Conservation (phyloP, 202 grass and related monocot genomes). For the Bolboschoenoplectus hybrid region DNA sequence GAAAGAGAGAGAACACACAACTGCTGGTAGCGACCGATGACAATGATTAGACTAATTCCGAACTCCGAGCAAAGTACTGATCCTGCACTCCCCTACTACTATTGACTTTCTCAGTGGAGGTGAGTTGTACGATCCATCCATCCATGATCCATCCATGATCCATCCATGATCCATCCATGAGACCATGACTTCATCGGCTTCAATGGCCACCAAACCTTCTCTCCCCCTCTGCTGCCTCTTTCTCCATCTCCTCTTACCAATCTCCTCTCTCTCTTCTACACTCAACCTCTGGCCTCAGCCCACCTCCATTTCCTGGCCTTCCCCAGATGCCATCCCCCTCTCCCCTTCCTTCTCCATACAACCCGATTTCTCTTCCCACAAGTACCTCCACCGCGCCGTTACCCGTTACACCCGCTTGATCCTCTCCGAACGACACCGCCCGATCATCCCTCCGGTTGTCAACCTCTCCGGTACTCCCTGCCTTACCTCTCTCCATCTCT, state of each 20-base stretch:
- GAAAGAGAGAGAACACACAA: too few species aligned
- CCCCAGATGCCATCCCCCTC: constrained; percentile 51
- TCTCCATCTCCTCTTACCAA: neutral
- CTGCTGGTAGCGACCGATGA: too few species aligned
- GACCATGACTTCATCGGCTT: neutral
- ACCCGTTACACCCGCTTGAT: constrained; percentile 66
- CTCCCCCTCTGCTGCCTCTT: constrained; percentile 35
- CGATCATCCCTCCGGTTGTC: constrained; percentile 47
- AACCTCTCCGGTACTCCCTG: constrained; percentile 35
- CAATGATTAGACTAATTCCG: too few species aligned
- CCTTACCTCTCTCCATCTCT: constrained; percentile 49
- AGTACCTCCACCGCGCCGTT: constrained; percentile 65
- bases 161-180: neutral
- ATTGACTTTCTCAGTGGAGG: too few species aligned
- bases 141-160: too few species aligned
- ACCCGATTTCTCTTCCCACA: constrained; percentile 47
- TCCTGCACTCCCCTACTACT: too few species aligned
- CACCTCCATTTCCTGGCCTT: constrained; percentile 65
- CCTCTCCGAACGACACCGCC: constrained; percentile 58
- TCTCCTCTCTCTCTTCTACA: constrained; percentile 23
- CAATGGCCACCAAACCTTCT: constrained; percentile 49
- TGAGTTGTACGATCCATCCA: too few species aligned
- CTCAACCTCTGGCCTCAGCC: constrained; percentile 81
- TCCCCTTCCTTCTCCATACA: constrained; percentile 67
- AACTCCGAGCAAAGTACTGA: too few species aligned